phyloP scores from a whole-genome alignment of 371 early-diverging fungal species.

The Massospora cicadina region DNA sequence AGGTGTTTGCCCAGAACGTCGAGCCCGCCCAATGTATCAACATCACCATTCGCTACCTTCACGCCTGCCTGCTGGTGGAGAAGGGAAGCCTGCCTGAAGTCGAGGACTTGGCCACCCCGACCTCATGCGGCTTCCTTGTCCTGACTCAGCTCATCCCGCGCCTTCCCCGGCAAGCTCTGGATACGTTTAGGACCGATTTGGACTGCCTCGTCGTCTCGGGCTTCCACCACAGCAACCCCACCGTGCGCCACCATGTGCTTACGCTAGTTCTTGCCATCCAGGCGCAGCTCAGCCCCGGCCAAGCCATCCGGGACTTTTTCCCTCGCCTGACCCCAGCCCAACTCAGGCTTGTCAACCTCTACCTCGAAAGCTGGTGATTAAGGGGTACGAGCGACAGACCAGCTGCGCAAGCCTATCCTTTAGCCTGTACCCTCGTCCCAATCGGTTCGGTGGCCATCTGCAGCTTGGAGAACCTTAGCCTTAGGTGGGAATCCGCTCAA shows the following conservation, averaged over 20 bases:
- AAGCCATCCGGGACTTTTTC: not conserved
- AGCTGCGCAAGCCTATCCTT: no score
- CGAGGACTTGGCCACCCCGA: not conserved
- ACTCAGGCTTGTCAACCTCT: constrained; percentile 5
- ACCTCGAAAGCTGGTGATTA: no score
- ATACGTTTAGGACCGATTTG: not conserved
- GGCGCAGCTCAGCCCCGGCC: not conserved
- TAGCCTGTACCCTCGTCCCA: no score
- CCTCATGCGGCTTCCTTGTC: not conserved
- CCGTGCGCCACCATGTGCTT: constrained; percentile 4
- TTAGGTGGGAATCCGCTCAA: no score
- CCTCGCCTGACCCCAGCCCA: constrained; percentile 8
- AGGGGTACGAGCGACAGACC: no score
- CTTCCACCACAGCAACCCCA: not conserved
- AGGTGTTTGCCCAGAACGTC: not conserved
- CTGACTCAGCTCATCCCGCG: not conserved
- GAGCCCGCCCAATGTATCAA: constrained; percentile 1
- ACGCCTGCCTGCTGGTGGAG: not conserved
- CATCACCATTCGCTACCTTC: not conserved
- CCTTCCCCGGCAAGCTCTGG: not conserved
- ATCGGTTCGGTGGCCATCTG: no score
- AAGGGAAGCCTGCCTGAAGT: not conserved
- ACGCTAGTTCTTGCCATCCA: not conserved
- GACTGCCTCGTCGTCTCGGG: not conserved
- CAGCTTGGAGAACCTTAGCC: no score